Evolutionary conservation across 1,284 basidiomycete species (phyloP).

Genomic region (Volvariella surrecta): DNA sequence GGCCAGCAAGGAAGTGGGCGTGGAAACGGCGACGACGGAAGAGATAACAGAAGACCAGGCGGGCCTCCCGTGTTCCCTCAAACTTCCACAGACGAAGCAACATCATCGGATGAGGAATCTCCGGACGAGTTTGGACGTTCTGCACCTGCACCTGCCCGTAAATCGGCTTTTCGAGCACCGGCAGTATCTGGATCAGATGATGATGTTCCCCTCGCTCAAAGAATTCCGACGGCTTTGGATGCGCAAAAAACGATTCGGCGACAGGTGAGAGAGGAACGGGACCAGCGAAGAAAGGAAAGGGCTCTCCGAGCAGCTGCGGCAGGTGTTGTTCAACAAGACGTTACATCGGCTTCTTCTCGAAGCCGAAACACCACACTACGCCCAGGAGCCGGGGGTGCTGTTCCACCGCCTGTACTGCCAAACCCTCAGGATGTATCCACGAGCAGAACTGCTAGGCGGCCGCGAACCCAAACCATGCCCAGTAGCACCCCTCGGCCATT

Average conservation of each 20-base stretch:
- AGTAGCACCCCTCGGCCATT: conserved; percentile 32
- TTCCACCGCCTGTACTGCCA: conserved; percentile 16
- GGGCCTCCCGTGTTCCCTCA: conserved; percentile 23
- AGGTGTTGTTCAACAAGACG: conserved; percentile 11
- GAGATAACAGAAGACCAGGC: conserved; percentile 27
- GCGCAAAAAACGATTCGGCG: conserved; percentile 71
- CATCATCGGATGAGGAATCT: conserved; percentile 31
- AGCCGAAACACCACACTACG: conserved; percentile 24
- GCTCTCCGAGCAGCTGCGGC: conserved; percentile 17
- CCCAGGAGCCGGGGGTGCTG: conserved; percentile 23
- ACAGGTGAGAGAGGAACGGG: conserved; percentile 61
- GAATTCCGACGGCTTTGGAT: conserved; percentile 67
- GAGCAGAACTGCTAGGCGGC: conserved; percentile 24
- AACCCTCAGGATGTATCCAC: conserved; percentile 30
- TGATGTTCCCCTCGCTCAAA: conserved; percentile 68
- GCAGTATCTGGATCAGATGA: conserved; percentile 34
- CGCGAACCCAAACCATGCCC: conserved; percentile 40
- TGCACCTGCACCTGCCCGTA: conserved; percentile 10
- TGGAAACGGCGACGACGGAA: conserved; percentile 21
- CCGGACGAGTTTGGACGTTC: conserved; percentile 34
- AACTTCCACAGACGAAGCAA: conserved; percentile 24
- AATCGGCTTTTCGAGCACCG: too few relatives aligned
- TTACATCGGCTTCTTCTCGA: conserved; percentile 11
- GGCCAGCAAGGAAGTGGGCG: conserved; percentile 9
- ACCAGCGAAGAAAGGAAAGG: conserved; percentile 44